Conservation (phyloP, 306 rosid genomes). For the Corylus avellana region DNA sequence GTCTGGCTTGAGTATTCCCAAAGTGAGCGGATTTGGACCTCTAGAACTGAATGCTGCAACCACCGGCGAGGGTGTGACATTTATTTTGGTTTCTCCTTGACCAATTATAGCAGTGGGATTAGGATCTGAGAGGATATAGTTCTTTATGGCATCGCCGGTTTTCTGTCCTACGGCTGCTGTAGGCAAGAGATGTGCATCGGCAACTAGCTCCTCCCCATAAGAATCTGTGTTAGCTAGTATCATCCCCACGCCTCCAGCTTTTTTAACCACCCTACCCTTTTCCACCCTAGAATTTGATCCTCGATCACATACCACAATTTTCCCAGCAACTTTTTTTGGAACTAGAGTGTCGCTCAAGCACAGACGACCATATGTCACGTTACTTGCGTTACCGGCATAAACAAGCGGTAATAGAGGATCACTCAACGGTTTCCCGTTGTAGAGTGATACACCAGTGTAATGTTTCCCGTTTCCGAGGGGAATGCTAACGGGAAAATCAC, state of each 20-base stretch:
- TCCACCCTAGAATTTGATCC: slow-evolving; percentile 59
- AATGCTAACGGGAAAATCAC: slow-evolving; percentile 73
- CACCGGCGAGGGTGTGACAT: slow-evolving; percentile 82
- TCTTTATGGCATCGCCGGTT: slow-evolving; percentile 52
- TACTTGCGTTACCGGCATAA: slow-evolving; percentile 54
- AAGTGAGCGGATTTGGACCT: slow-evolving; percentile 78
- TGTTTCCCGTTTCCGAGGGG: slow-evolving; percentile 64
- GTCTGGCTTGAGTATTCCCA: slow-evolving; percentile 85
- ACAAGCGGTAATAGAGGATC: slow-evolving; percentile 58
- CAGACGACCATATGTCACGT: slow-evolving; percentile 34
- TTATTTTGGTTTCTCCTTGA: slow-evolving; percentile 52
- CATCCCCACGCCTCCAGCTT: slow-evolving; percentile 86
- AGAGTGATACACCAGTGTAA: slow-evolving; percentile 68
- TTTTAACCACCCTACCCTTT: slow-evolving; percentile 69
- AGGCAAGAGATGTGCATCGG: slow-evolving; percentile 63
- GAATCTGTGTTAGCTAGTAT: slow-evolving; percentile 63
- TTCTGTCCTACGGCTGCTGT: slow-evolving; percentile 66
- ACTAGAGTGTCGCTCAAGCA: slow-evolving; percentile 52
- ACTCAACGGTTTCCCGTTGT: slow-evolving; percentile 47
- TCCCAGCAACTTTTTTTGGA: slow-evolving; percentile 64
- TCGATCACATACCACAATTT: slow-evolving; percentile 82
- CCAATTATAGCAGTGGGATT: slow-evolving; percentile 59
- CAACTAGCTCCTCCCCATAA: slow-evolving; percentile 71
- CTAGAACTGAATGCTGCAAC: slow-evolving; percentile 90
- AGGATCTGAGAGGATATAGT: slow-evolving; percentile 45